Percentiles rank a stretch among this genome's conserved stretches.
These are phyloP conservation scores for Globisporangium yorkense DNA, from an alignment of 352 stramenopile species.

Conservation along the genomic window DNA sequence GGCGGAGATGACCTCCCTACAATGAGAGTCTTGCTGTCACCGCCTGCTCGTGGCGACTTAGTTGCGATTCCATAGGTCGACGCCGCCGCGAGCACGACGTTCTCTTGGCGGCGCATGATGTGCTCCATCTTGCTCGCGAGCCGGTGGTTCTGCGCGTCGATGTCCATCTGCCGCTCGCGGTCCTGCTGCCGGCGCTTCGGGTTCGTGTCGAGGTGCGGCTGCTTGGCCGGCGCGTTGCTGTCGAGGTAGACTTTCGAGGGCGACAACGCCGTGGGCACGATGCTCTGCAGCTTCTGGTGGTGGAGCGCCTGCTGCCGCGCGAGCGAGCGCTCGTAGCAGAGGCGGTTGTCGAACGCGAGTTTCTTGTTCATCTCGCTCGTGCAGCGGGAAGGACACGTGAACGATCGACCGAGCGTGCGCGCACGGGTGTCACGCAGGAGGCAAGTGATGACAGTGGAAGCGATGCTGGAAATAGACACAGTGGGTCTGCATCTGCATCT, in stretches of 20 bases:
- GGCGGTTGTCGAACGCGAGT: slow-evolving; percentile 72
- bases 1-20: neutral
- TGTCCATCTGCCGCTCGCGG: slow-evolving; percentile 49
- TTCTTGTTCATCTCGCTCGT: slow-evolving; percentile 53
- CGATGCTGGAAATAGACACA: no score
- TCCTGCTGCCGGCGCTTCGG: slow-evolving; percentile 59
- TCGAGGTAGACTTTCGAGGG: slow-evolving; percentile 58
- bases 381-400: neutral
- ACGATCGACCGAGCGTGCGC: no score
- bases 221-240: slow-evolving; percentile 37
- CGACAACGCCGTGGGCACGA: slow-evolving; percentile 52
- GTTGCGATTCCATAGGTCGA: slow-evolving; percentile 10
- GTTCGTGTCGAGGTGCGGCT: slow-evolving; percentile 44
- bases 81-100: slow-evolving; percentile 36
- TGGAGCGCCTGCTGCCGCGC: slow-evolving; percentile 52
- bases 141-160: slow-evolving; percentile 66
- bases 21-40: no score
- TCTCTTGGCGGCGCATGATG: slow-evolving; percentile 61
- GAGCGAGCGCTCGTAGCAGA: slow-evolving; percentile 80
- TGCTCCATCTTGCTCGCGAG: slow-evolving; percentile 69
- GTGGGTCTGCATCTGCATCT: no score
- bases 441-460: no score
- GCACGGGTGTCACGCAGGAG: no score
- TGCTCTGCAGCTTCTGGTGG: slow-evolving; percentile 54
- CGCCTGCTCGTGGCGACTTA: neutral